phyloP scores from a whole-genome alignment of 192 early-diverging fungal genomes.

The Gryganskiella cystojenkinii region DNA sequence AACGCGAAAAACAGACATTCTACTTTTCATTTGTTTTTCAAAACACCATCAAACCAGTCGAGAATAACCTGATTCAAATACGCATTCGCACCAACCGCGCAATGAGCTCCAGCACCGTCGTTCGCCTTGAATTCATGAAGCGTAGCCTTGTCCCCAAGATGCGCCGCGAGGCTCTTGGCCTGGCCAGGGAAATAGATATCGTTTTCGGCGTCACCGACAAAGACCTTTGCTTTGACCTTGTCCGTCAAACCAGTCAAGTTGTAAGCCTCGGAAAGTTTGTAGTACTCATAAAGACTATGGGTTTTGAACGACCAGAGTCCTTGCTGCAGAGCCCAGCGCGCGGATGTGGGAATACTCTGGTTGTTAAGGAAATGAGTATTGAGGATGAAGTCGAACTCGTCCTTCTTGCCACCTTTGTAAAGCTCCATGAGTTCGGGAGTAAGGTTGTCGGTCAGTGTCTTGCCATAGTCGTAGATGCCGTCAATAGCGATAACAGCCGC shows the following conservation, averaged over 20 bases:
- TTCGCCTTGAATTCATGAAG: slow-evolving; percentile 31
- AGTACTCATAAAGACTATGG: slow-evolving; percentile 29
- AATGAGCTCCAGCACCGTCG: slow-evolving; percentile 28
- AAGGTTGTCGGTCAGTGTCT: slow-evolving; percentile 29
- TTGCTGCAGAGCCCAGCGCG: slow-evolving; percentile 34
- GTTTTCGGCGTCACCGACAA: slow-evolving; percentile 30
- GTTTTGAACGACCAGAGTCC: slow-evolving; percentile 30
- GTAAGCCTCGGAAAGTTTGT: slow-evolving; percentile 25
- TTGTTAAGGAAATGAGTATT: slow-evolving; percentile 23
- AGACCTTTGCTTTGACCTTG: slow-evolving; percentile 21
- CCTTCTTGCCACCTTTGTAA: slow-evolving; percentile 30
- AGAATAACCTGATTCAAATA: slow-evolving; percentile 31
- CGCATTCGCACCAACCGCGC: slow-evolving; percentile 20
- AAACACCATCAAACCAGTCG: slow-evolving; percentile 32
- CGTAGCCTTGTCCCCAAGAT: slow-evolving; percentile 30
- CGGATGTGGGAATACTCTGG: slow-evolving; percentile 19
- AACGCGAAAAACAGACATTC: too few species aligned
- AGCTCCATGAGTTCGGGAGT: slow-evolving; percentile 22
- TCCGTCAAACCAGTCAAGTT: slow-evolving; percentile 28
- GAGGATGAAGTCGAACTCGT: slow-evolving; percentile 23
- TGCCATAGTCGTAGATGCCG: slow-evolving; percentile 34
- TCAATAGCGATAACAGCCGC: slow-evolving; percentile 32
- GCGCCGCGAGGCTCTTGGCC: slow-evolving; percentile 24
- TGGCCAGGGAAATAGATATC: slow-evolving; percentile 30
- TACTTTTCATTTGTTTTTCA: slow-evolving; percentile 26